phyloP scores from a whole-genome alignment of 345 rosid species.

The Citrus glauca region DNA sequence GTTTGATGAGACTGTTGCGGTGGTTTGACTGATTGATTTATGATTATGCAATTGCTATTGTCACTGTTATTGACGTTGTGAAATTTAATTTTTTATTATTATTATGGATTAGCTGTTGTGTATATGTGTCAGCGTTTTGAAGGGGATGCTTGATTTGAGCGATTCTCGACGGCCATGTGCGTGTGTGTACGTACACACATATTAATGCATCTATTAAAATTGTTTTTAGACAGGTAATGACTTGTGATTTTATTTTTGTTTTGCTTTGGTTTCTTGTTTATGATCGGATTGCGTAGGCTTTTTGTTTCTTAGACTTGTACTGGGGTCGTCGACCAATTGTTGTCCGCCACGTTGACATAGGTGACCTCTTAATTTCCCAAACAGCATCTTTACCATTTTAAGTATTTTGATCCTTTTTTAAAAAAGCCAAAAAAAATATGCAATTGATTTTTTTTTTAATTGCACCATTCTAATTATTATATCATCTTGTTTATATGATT shows the following conservation, averaged over 20 bases:
- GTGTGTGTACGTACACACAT: not conserved
- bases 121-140: not conserved
- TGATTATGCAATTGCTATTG: not conserved
- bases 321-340: too few relatives aligned
- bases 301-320: not conserved
- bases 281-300: not conserved
- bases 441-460: too few relatives aligned
- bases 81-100: too few relatives aligned
- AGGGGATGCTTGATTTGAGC: not conserved
- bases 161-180: conserved; percentile 5
- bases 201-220: not conserved
- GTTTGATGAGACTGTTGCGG: not conserved
- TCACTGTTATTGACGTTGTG: not conserved
- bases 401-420: too few relatives aligned
- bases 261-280: not conserved
- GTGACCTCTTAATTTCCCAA: not conserved
- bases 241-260: not conserved
- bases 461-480: too few relatives aligned
- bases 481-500: too few relatives aligned
- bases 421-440: too few relatives aligned
- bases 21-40: not conserved
- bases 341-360: not conserved
- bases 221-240: not conserved
- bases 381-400: too few relatives aligned
- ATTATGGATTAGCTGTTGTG: not conserved